phyloP scores from a whole-genome alignment of 2,329 filamentous ascomycete species.

The Penicillium capsulatum region DNA sequence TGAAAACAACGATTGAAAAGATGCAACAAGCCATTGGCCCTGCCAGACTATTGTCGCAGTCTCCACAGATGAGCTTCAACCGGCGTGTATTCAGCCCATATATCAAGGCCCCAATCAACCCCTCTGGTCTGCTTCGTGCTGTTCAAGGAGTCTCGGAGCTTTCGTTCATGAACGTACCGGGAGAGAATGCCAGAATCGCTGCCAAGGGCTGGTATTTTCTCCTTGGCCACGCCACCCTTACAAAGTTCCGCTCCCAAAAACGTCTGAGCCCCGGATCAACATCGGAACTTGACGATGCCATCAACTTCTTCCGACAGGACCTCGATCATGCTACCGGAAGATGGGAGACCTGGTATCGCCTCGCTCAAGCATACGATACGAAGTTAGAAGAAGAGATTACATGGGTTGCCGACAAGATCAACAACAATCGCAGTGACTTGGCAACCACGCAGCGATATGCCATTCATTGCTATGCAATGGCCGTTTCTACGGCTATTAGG shows the following conservation, averaged over 20 bases:
- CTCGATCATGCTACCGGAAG: slow-evolving; percentile 74
- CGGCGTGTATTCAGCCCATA: slow-evolving; percentile 75
- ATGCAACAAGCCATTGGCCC: slow-evolving; percentile 80
- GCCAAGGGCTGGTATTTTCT: slow-evolving; percentile 89
- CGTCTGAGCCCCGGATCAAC: slow-evolving; percentile 73
- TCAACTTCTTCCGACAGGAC: slow-evolving; percentile 74
- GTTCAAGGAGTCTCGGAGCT: slow-evolving; percentile 72
- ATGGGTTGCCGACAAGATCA: slow-evolving; percentile 88
- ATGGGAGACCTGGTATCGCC: slow-evolving; percentile 88
- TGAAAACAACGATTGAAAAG: slow-evolving; percentile 86
- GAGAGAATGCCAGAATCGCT: slow-evolving; percentile 66
- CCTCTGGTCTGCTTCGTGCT: slow-evolving; percentile 73
- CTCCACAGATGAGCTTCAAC: slow-evolving; percentile 80
- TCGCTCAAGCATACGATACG: slow-evolving; percentile 82
- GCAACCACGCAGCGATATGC: slow-evolving; percentile 71
- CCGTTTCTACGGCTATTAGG: slow-evolving; percentile 58
- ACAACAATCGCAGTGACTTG: slow-evolving; percentile 72
- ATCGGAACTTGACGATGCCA: slow-evolving; percentile 77
- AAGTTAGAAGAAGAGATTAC: slow-evolving; percentile 82
- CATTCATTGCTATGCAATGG: slow-evolving; percentile 77
- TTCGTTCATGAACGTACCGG: slow-evolving; percentile 65
- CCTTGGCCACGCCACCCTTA: slow-evolving; percentile 80
- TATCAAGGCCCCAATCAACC: slow-evolving; percentile 78
- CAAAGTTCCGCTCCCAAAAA: slow-evolving; percentile 77
- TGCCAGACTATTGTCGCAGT: slow-evolving; percentile 70